Percentiles rank a stretch among this genome's conserved stretches.
These are phyloP conservation scores for Chaetomium sp. DNA, from an alignment of 2,329 filamentous ascomycete genomes.

Conservation along the genomic window DNA sequence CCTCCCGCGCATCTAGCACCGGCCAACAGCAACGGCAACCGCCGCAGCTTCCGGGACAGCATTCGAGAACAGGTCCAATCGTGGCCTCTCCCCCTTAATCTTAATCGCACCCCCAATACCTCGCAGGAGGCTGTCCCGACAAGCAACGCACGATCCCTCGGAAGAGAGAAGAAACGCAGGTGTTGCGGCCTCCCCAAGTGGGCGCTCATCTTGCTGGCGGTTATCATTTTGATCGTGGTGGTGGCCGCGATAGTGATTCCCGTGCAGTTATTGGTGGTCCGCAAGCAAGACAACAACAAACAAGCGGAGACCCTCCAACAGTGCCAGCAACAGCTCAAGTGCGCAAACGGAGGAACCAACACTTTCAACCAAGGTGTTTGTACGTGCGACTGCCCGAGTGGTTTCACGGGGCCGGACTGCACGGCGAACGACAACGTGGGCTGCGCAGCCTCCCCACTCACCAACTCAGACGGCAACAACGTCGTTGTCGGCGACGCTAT, in stretches of 20 bases:
- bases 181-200: constrained; percentile 83
- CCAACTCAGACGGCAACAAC: constrained; percentile 50
- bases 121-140: constrained; percentile 13
- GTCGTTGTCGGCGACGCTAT: constrained; percentile 78
- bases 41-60: constrained; percentile 39
- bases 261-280: constrained; percentile 56
- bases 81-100: constrained; percentile 42
- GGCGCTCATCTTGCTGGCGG: constrained; percentile 59
- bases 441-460: constrained; percentile 47
- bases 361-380: constrained; percentile 63
- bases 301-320: constrained; percentile 34
- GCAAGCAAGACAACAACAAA: constrained; percentile 34
- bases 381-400: constrained; percentile 82
- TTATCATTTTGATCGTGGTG: constrained; percentile 65
- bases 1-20: constrained; percentile 49
- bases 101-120: constrained; percentile 23
- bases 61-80: constrained; percentile 42
- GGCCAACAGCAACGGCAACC: constrained; percentile 20
- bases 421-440: constrained; percentile 40
- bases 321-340: constrained; percentile 58
- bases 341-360: constrained; percentile 74
- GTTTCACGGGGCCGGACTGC: constrained; percentile 63
- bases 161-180: constrained; percentile 43
- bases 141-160: constrained; percentile 8
- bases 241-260: constrained; percentile 80